phyloP scores from a whole-genome alignment of 495 filamentous ascomycete species.

The Bacidia rubella region DNA sequence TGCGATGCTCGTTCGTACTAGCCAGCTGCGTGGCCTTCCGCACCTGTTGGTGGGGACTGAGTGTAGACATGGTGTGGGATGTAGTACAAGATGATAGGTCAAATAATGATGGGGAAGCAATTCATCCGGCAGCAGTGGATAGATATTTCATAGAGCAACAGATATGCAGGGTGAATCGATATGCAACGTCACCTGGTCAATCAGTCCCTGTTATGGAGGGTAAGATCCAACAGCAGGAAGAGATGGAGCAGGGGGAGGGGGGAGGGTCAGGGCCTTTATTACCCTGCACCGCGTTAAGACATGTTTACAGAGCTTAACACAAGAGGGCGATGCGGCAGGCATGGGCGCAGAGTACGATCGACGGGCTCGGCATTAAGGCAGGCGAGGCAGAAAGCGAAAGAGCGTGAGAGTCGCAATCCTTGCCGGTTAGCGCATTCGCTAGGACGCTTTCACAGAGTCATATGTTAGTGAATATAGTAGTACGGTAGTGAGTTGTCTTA shows the following conservation, averaged over 20 bases:
- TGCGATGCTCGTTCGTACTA: neutral
- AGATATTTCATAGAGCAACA: too few species aligned
- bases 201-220: neutral
- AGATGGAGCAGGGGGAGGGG: neutral
- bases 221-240: neutral
- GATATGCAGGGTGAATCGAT: neutral
- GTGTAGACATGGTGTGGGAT: conserved; percentile 14
- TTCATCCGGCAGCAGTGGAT: too few species aligned
- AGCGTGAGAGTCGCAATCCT: neutral
- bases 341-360: conserved; percentile 2
- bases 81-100: neutral
- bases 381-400: neutral
- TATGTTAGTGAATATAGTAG: neutral
- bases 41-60: conserved; percentile 7
- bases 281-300: conserved; percentile 7
- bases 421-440: neutral
- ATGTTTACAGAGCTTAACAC: conserved; percentile 6
- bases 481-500: neutral
- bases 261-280: conserved; percentile 5
- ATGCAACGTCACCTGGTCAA: neutral
- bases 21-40: neutral
- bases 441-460: neutral
- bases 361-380: neutral
- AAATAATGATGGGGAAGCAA: neutral
- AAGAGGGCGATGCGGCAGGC: neutral